These are phyloP conservation scores for Cryptococcus sp. DNA, from an alignment of 1,284 basidiomycete species.

Conservation along the genomic window DNA sequence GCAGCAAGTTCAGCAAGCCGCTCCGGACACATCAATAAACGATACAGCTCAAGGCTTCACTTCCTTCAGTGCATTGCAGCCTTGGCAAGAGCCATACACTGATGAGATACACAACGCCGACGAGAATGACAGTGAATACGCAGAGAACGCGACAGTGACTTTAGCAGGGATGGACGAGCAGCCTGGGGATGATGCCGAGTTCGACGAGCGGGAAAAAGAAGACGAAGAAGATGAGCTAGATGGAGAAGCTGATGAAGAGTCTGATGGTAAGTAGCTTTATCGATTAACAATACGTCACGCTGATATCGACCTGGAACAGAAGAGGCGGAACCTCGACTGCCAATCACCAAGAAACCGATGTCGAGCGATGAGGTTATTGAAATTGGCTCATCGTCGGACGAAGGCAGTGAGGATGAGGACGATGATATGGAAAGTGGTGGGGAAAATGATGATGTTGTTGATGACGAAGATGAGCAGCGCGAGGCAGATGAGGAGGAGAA, in stretches of 20 bases:
- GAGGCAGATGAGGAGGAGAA: constrained; percentile 4
- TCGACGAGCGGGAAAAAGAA: constrained; percentile 7
- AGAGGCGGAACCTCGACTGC: neutral
- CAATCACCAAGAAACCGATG: neutral
- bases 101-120: constrained; percentile 10
- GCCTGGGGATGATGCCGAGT: constrained; percentile 7
- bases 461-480: constrained; percentile 9
- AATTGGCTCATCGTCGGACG: constrained; percentile 18
- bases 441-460: constrained; percentile 13
- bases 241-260: constrained; percentile 3
- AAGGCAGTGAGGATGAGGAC: constrained; percentile 10
- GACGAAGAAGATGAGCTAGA: constrained; percentile 8
- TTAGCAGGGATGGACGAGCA: constrained; percentile 4
- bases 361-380: constrained; percentile 11
- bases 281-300: neutral
- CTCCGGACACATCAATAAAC: neutral
- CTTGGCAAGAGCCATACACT: constrained; percentile 1
- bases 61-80: too few species aligned
- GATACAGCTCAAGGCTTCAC: constrained; percentile 6
- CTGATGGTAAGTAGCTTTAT: constrained; percentile 4
- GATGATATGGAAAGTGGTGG: constrained; percentile 7
- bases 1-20: constrained; percentile 13
- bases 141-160: neutral
- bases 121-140: neutral
- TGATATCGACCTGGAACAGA: neutral